Evolutionary conservation across 2,329 filamentous ascomycete species (phyloP), one percentile per base, ranked within the genome.

Genomic region (Penicillium sp.): DNA sequence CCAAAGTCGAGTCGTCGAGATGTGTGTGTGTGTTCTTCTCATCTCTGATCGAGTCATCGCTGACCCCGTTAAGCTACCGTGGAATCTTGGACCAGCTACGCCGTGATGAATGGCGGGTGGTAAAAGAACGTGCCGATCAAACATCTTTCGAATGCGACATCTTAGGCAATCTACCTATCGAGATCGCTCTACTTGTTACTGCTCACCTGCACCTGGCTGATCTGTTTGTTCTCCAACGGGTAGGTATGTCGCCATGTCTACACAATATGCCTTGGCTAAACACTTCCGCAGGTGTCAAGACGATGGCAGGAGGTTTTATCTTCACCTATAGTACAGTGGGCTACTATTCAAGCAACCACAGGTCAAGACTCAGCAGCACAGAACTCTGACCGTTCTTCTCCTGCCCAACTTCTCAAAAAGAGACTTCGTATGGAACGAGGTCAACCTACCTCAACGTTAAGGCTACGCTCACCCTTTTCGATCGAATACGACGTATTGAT

Each of bases 61-160:
- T 44, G 14, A 44, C 13, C 13, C 13, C 8, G 5, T 43, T 13
- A 55, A 73, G 70, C 28, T 63, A 62, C 28, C 60, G 57, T 38
- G 57, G 54, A 6, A 57, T 74, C 24, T 38, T 72, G 28, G 54
- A 64, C 36, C 54, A 63, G 22, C 51, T 74, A 24, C 44, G 31
- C 13, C 46, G 51, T 4, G 27, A 64, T 38, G 71, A 73, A 56
- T 69, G 68, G 64, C 65, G 68, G 14, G 61, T 68, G 39, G 50
- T 71, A 9, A 57, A 61, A 48, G 28, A 47, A 16, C 58, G 54
- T 31, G 44, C 64, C 5, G 51, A 62, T 31, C 16, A 46, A n/a
- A 50, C 49, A 16, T 58, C 56, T 13, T 63, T 72, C 24, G 56
- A 68, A 20, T 60, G 56, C 30, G 71, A 74, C 52, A 61, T 74